These are phyloP conservation scores for Rhizopus arrhizus DNA, from an alignment of 371 early-diverging fungal species.

Conservation along the genomic window DNA sequence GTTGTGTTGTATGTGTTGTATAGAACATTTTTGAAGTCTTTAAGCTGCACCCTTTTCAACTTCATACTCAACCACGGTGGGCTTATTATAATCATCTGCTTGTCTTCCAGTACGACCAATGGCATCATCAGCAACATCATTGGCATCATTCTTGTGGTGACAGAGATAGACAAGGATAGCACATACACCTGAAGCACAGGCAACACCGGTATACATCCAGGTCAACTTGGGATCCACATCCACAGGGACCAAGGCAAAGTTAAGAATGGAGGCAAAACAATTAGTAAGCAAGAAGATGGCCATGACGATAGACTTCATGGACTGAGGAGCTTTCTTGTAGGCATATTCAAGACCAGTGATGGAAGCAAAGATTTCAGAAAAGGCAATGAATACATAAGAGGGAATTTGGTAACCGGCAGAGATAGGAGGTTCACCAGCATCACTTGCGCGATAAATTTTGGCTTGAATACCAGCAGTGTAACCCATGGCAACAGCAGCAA, in stretches of 20 bases:
- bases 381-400: constrained; percentile 66
- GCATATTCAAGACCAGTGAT: constrained; percentile 81
- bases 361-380: constrained; percentile 74
- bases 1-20: background rate
- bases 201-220: constrained; percentile 63
- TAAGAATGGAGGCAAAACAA: constrained; percentile 67
- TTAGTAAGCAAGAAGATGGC: constrained; percentile 72
- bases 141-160: constrained; percentile 34
- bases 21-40: background rate
- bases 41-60: constrained; percentile 20
- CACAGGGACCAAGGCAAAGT: constrained; percentile 67
- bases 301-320: constrained; percentile 79
- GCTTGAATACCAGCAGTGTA: constrained; percentile 74
- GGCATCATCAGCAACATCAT: constrained; percentile 37
- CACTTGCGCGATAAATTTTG: constrained; percentile 52
- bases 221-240: constrained; percentile 69
- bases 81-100: constrained; percentile 11
- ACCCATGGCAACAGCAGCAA: constrained; percentile 67
- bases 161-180: constrained; percentile 29
- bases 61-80: constrained; percentile 23
- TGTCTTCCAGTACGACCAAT: constrained; percentile 23
- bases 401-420: constrained; percentile 71
- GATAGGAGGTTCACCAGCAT: constrained; percentile 37
- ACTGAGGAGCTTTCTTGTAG: constrained; percentile 72
- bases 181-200: constrained; percentile 27